Conservation (phyloP, 768 basidiomycete genomes). For the Solioccasus polychromus region DNA sequence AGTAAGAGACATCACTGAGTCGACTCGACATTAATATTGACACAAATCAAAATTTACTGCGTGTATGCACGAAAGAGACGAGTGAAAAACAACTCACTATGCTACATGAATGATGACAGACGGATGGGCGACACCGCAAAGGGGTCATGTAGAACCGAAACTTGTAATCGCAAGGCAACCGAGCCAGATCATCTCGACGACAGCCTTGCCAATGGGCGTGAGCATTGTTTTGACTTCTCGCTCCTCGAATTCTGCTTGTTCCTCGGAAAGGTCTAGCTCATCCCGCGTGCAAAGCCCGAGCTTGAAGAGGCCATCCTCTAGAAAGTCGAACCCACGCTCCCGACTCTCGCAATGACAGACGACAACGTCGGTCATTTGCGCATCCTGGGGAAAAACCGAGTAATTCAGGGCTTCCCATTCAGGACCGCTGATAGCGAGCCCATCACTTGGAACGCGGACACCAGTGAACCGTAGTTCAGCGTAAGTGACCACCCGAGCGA, state of each 20-base stretch:
- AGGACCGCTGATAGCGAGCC: constrained; percentile 64
- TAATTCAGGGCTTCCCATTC: constrained; percentile 47
- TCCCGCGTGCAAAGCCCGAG: constrained; percentile 58
- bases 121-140: background rate
- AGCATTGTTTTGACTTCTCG: constrained; percentile 41
- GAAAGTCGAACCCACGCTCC: constrained; percentile 70
- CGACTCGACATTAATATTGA: background rate
- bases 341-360: constrained; percentile 63
- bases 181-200: constrained; percentile 54
- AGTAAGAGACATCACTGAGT: background rate
- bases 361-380: constrained; percentile 38
- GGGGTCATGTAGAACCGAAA: constrained; percentile 30
- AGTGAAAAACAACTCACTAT: constrained; percentile 10
- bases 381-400: constrained; percentile 26
- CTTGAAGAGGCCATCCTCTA: constrained; percentile 74
- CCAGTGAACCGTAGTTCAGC: constrained; percentile 71
- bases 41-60: background rate
- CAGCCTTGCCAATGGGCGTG: constrained; percentile 48
- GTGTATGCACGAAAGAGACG: constrained; percentile 1
- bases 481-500: constrained; percentile 70
- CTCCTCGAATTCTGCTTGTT: constrained; percentile 43
- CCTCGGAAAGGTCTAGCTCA: constrained; percentile 23
- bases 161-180: constrained; percentile 50
- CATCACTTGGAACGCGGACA: constrained; percentile 68
- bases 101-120: constrained; percentile 6